These are phyloP conservation scores for Daldinia childiae DNA, from an alignment of 495 filamentous ascomycete species.

Conservation along the genomic window DNA sequence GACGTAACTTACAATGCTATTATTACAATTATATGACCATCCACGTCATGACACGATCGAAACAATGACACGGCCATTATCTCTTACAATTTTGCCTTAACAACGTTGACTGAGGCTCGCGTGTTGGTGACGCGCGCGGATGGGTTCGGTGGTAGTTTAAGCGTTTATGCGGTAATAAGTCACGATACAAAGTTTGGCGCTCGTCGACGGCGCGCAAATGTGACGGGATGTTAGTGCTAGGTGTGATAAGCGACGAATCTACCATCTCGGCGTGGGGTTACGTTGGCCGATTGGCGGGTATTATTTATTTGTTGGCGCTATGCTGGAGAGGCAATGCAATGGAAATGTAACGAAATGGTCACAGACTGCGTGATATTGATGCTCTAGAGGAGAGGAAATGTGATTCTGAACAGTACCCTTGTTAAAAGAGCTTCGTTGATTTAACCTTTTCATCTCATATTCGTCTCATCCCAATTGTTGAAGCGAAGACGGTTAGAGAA, in stretches of 20 bases:
- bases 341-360: conserved; percentile 36
- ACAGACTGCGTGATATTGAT: conserved; percentile 41
- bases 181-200: conserved; percentile 13
- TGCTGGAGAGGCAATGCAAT: conserved; percentile 32
- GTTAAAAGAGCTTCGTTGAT: conserved; percentile 21
- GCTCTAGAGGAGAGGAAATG: conserved; percentile 19
- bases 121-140: conserved; percentile 24
- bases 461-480: conserved; percentile 3
- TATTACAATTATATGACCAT: conserved; percentile 27
- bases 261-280: conserved; percentile 37
- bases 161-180: conserved; percentile 12
- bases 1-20: conserved; percentile 15
- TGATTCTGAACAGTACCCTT: conserved; percentile 32
- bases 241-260: conserved; percentile 38
- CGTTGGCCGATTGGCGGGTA: conserved; percentile 37
- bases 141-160: neutral
- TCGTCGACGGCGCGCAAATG: conserved; percentile 2
- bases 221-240: conserved; percentile 7
- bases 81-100: conserved; percentile 11
- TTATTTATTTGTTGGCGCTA: conserved; percentile 40
- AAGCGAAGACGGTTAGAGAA: conserved; percentile 8
- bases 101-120: conserved; percentile 1
- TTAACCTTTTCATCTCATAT: conserved; percentile 10
- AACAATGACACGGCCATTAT: conserved; percentile 3
- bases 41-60: conserved; percentile 31